Percentiles rank a stretch among this genome's conserved stretches.
Conservation (phyloP, 164 flowering plant genomes). For the Amborella trichopoda region DNA sequence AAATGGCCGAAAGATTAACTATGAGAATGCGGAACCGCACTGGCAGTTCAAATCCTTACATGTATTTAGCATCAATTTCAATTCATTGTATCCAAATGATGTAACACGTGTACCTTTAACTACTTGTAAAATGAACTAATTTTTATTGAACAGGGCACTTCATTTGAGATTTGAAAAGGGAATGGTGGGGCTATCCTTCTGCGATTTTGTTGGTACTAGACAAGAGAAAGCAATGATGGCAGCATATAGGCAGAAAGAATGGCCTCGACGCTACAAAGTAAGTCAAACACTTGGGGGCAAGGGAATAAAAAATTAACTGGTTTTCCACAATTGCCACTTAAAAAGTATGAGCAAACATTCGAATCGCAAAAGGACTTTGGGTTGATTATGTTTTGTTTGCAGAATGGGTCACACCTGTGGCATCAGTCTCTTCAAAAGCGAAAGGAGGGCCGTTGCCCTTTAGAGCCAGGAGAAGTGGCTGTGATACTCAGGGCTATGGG, state of each 20-base stretch:
- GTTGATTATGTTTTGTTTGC: constrained; percentile 13
- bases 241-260: constrained; percentile 85
- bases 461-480: constrained; percentile 98
- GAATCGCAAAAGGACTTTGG: background rate
- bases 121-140: background rate
- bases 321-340: too few relatives aligned
- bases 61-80: too few relatives aligned
- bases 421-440: constrained; percentile 91
- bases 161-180: constrained; percentile 99
- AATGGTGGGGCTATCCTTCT: constrained; percentile 96
- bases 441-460: constrained; percentile 98
- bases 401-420: constrained; percentile 99
- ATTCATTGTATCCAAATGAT: too few relatives aligned
- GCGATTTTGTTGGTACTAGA: constrained; percentile 98
- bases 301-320: too few relatives aligned
- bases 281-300: constrained; percentile 1
- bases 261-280: constrained; percentile 98
- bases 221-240: constrained; percentile 92
- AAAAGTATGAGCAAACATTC: too few relatives aligned
- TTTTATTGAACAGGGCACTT: constrained; percentile 63
- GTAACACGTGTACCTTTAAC: background rate
- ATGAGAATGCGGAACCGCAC: constrained; percentile 95
- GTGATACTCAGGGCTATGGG: constrained; percentile 97
- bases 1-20: constrained; percentile 78
- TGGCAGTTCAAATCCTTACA: constrained; percentile 68